phyloP scores from a whole-genome alignment of 2,329 filamentous ascomycete genomes.

The Fusarium mundagurra region DNA sequence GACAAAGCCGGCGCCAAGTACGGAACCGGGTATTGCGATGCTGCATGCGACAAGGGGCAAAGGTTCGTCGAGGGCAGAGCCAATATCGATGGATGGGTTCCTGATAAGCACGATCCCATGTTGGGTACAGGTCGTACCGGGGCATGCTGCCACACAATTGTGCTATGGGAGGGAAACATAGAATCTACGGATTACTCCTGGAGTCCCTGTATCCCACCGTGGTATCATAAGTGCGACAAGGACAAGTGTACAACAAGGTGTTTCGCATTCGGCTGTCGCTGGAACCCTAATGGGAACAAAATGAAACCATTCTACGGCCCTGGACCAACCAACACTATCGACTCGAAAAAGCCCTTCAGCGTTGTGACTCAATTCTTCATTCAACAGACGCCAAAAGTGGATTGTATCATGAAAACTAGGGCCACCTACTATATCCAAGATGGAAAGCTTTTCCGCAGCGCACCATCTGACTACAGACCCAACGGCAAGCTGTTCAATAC shows the following conservation, averaged over 20 bases:
- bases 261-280: conserved; percentile 75
- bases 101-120: conserved; percentile 63
- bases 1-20: conserved; percentile 66
- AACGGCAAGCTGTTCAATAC: neutral
- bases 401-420: conserved; percentile 45
- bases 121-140: conserved; percentile 61
- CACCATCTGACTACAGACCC: neutral
- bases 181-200: conserved; percentile 71
- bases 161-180: conserved; percentile 71
- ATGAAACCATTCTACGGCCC: conserved; percentile 66
- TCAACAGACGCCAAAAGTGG: conserved; percentile 42
- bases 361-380: conserved; percentile 73
- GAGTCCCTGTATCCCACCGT: conserved; percentile 65
- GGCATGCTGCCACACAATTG: conserved; percentile 70
- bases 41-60: conserved; percentile 60
- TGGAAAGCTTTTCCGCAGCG: conserved; percentile 47
- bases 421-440: conserved; percentile 67
- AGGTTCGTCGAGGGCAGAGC: conserved; percentile 67
- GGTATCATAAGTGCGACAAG: conserved; percentile 60
- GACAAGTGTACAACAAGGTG: conserved; percentile 64
- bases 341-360: conserved; percentile 68
- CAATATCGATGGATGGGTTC: conserved; percentile 60
- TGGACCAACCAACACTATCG: conserved; percentile 62
- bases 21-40: conserved; percentile 65
- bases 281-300: conserved; percentile 70